Percentiles rank a stretch among this genome's conserved stretches.
Conservation (phyloP, 23 red algal species). For the Gracilaria vermiculophylla region DNA sequence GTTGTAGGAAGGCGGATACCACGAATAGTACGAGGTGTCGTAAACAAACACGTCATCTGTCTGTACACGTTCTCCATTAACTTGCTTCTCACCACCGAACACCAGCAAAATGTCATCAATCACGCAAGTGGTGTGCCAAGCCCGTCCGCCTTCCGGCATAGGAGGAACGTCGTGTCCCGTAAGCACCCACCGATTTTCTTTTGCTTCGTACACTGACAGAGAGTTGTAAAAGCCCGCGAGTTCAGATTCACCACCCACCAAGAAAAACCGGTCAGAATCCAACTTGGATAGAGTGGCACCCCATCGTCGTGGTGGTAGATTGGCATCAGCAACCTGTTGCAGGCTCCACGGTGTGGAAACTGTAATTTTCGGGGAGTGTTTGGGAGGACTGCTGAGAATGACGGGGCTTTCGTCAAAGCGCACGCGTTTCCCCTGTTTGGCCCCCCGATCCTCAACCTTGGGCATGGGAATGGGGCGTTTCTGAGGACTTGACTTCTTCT, state of each 20-base stretch:
- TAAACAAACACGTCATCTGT: constrained; percentile 8
- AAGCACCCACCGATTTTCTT: constrained; percentile 15
- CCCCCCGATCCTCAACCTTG: constrained; percentile 4
- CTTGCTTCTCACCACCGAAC: constrained; percentile 49
- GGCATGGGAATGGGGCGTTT: background rate
- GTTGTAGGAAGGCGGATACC: constrained; percentile 13
- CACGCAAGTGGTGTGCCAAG: constrained; percentile 45
- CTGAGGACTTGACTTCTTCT: background rate
- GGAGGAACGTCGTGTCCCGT: constrained; percentile 21
- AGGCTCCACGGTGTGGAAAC: constrained; percentile 18
- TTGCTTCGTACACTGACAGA: background rate
- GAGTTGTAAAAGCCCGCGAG: constrained; percentile 7
- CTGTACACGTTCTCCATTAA: constrained; percentile 41
- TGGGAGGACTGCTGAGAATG: background rate
- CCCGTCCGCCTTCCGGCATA: constrained; percentile 30
- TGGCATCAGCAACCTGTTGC: background rate
- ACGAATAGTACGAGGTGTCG: constrained; percentile 30
- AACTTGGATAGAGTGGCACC: constrained; percentile 35
- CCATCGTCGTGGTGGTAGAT: constrained; percentile 19
- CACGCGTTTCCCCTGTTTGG: constrained; percentile 28
- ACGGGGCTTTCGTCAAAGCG: constrained; percentile 10
- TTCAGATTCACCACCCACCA: constrained; percentile 53
- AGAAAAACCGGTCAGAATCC: background rate
- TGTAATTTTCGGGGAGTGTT: background rate
- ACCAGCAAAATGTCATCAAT: constrained; percentile 28